A percentile compares a stretch with the other conserved stretches of the same genome.
These are phyloP conservation scores for Colletotrichum tamarilloi DNA, from an alignment of 2,329 filamentous ascomycete genomes.

Conservation along the genomic window DNA sequence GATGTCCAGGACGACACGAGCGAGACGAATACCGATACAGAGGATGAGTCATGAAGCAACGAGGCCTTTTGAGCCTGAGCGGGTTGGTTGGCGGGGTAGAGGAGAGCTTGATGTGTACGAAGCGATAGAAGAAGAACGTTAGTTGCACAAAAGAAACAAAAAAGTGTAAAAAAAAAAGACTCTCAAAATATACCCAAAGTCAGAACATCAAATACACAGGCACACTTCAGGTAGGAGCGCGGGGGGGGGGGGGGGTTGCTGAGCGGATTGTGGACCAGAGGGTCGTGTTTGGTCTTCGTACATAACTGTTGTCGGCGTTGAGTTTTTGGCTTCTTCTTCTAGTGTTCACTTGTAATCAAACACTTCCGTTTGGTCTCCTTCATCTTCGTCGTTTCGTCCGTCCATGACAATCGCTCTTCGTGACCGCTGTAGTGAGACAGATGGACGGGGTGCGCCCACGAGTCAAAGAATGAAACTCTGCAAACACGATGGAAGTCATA, in stretches of 20 bases:
- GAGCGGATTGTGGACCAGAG: no score
- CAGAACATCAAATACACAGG: constrained; percentile 8
- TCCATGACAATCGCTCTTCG: no score
- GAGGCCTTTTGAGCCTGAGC: background rate
- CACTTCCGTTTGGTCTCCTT: background rate
- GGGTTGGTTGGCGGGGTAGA: background rate
- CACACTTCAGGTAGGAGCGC: background rate
- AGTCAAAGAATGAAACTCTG: no score
- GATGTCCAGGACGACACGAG: constrained; percentile 79
- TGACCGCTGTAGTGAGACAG: no score
- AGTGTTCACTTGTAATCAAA: background rate
- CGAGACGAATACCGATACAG: constrained; percentile 76
- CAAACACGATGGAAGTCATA: no score
- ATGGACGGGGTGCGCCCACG: no score
- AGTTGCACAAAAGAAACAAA: constrained; percentile 2
- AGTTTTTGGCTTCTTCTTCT: background rate
- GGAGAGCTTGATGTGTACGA: background rate
- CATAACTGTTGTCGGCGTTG: constrained; percentile 1
- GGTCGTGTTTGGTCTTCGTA: background rate
- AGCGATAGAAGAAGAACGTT: constrained; percentile 8
- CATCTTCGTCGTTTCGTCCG: background rate
- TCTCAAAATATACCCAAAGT: constrained; percentile 35
- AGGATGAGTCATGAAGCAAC: constrained; percentile 63
- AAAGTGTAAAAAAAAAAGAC: constrained; percentile 6
- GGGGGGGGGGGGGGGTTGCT: no score